A percentile compares a stretch with the other conserved stretches of the same genome.
phyloP scores from a whole-genome alignment of 73 alveolate species.

The Tetrahymena borealis region DNA sequence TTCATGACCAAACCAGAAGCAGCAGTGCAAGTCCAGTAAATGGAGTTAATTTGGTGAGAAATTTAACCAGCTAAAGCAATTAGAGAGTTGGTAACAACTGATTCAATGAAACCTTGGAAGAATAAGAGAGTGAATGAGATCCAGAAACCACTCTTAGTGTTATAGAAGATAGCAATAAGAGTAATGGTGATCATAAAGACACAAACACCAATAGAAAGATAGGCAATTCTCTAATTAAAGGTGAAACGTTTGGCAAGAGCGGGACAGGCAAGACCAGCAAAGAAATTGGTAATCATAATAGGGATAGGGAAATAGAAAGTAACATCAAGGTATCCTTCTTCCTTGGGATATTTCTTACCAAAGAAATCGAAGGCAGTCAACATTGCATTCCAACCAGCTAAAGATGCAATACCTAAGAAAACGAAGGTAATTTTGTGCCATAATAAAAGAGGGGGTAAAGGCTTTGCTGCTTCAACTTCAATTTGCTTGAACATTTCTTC shows the following conservation, averaged over 20 bases:
- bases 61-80: background rate
- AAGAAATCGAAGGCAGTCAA: conserved; percentile 27
- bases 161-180: background rate
- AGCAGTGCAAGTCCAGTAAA: background rate
- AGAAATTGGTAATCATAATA: background rate
- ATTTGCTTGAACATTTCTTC: background rate
- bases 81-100: background rate
- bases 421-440: conserved; percentile 15
- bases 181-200: background rate
- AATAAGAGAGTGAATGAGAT: background rate
- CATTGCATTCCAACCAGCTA: conserved; percentile 46
- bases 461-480: background rate
- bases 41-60: background rate
- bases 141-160: background rate
- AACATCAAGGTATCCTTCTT: background rate
- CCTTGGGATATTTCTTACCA: background rate
- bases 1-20: background rate
- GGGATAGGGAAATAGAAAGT: conserved; percentile 27
- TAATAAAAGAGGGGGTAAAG: background rate
- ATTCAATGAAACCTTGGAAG: background rate
- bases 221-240: background rate
- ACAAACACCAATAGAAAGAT: background rate
- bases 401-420: conserved; percentile 28
- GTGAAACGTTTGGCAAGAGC: background rate
- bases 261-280: background rate